These are phyloP conservation scores for Chaetomium olivaceum DNA, from an alignment of 2,329 filamentous ascomycete genomes.

Conservation along the genomic window DNA sequence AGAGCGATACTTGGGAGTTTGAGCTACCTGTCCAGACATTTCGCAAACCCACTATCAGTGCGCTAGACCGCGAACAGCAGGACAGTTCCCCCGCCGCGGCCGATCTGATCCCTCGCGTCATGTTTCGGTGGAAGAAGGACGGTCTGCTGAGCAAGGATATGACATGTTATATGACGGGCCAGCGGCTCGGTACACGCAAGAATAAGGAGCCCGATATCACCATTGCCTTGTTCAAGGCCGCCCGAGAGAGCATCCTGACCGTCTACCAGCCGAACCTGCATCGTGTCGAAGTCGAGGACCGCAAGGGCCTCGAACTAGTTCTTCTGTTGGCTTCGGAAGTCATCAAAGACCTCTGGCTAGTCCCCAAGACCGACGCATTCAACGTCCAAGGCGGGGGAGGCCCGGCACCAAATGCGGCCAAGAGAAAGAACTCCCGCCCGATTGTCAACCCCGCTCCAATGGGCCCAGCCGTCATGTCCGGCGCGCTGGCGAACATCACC, in stretches of 20 bases:
- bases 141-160: constrained; percentile 83
- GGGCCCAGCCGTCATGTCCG: constrained; percentile 42
- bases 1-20: constrained; percentile 83
- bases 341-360: constrained; percentile 65
- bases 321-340: constrained; percentile 65
- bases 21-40: constrained; percentile 87
- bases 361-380: constrained; percentile 71
- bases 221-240: constrained; percentile 78
- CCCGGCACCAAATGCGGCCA: constrained; percentile 32
- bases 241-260: constrained; percentile 66
- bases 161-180: constrained; percentile 83
- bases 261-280: constrained; percentile 92
- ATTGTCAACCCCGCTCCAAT: constrained; percentile 29
- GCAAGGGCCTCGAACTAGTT: constrained; percentile 87
- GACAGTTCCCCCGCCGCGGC: constrained; percentile 43
- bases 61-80: constrained; percentile 70
- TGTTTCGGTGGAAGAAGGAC: constrained; percentile 88
- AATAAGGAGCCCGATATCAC: constrained; percentile 94
- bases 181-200: constrained; percentile 70
- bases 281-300: constrained; percentile 88
- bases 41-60: constrained; percentile 73
- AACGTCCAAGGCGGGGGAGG: constrained; percentile 62
- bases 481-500: constrained; percentile 42
- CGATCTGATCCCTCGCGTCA: constrained; percentile 68
- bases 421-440: constrained; percentile 50